Evolutionary conservation across 305 asterid species (phyloP).

Genomic region (Ajuga reptans): DNA sequence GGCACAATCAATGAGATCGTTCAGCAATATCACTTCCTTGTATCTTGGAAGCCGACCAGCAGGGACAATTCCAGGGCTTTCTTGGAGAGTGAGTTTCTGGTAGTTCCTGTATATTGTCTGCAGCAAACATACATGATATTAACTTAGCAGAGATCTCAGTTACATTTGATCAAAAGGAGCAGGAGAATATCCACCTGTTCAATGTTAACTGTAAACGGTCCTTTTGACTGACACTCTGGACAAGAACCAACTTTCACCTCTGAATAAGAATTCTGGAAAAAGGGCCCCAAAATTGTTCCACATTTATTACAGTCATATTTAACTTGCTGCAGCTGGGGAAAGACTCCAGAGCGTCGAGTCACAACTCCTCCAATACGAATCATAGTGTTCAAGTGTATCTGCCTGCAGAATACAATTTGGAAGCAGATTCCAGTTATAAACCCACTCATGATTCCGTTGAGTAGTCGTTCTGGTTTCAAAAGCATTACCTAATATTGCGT

Average conservation of each 20-base stretch:
- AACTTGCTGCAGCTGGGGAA: constrained; percentile 93
- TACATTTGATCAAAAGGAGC: constrained; percentile 8
- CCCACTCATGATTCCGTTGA: neutral
- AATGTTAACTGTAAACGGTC: constrained; percentile 85
- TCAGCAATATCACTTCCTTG: constrained; percentile 95
- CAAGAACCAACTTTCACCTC: constrained; percentile 98
- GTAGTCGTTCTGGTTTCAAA: neutral
- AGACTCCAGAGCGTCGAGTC: constrained; percentile 92
- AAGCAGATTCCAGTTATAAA: neutral
- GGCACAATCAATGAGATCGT: constrained; percentile 96
- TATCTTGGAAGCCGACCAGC: constrained; percentile 97
- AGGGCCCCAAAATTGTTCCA: constrained; percentile 85
- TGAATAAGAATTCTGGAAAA: constrained; percentile 91
- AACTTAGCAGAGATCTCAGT: constrained; percentile 13
- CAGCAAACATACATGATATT: constrained; percentile 17
- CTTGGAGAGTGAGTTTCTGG: constrained; percentile 94
- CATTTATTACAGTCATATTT: constrained; percentile 88
- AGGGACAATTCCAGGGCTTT: constrained; percentile 97
- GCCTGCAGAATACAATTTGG: constrained; percentile 44
- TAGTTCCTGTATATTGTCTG: constrained; percentile 94
- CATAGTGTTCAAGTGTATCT: constrained; percentile 93
- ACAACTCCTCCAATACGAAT: constrained; percentile 97
- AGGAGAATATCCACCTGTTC: constrained; percentile 62
- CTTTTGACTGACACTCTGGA: constrained; percentile 92
- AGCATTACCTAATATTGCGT: constrained; percentile 70